A percentile compares a stretch with the other conserved stretches of the same genome.
These are phyloP conservation scores for Russula olivacea DNA, from an alignment of 768 basidiomycete species.

Conservation along the genomic window DNA sequence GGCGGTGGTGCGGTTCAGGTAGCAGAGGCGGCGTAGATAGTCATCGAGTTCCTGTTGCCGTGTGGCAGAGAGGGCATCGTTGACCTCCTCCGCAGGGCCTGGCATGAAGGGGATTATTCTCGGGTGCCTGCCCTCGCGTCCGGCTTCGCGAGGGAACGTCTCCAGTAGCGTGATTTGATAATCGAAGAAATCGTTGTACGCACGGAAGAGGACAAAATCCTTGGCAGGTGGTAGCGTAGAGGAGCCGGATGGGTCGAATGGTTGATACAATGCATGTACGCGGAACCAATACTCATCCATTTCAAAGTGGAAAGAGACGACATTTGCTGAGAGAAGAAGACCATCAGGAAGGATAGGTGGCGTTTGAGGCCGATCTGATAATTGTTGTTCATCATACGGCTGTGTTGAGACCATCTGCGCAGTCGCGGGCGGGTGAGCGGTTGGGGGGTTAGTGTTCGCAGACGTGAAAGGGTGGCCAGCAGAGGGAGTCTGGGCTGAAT, in stretches of 20 bases:
- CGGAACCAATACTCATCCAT: slow-evolving; percentile 98
- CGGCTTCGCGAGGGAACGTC: slow-evolving; percentile 86
- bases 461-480: slow-evolving; percentile 3
- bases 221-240: slow-evolving; percentile 56
- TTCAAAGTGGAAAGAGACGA: slow-evolving; percentile 96
- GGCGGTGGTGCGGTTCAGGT: slow-evolving; percentile 57
- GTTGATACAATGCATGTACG: slow-evolving; percentile 82
- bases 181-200: slow-evolving; percentile 98
- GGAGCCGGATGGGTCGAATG: slow-evolving; percentile 59
- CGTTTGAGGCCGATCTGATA: slow-evolving; percentile 36
- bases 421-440: slow-evolving; percentile 17
- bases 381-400: slow-evolving; percentile 26
- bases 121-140: slow-evolving; percentile 55
- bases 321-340: slow-evolving; percentile 77
- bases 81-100: slow-evolving; percentile 79
- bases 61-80: slow-evolving; percentile 74
- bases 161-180: slow-evolving; percentile 89
- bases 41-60: slow-evolving; percentile 81
- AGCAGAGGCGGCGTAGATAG: slow-evolving; percentile 78
- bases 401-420: slow-evolving; percentile 26
- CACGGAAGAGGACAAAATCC: slow-evolving; percentile 83
- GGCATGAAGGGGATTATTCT: slow-evolving; percentile 97
- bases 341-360: slow-evolving; percentile 67
- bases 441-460: slow-evolving; percentile 9
- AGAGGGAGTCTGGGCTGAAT: slow-evolving; percentile 37